A percentile compares a stretch with the other conserved stretches of the same genome.
These are phyloP conservation scores for Tylopilus plumbeoviolaceoides DNA, from an alignment of 768 basidiomycete genomes.

Conservation along the genomic window DNA sequence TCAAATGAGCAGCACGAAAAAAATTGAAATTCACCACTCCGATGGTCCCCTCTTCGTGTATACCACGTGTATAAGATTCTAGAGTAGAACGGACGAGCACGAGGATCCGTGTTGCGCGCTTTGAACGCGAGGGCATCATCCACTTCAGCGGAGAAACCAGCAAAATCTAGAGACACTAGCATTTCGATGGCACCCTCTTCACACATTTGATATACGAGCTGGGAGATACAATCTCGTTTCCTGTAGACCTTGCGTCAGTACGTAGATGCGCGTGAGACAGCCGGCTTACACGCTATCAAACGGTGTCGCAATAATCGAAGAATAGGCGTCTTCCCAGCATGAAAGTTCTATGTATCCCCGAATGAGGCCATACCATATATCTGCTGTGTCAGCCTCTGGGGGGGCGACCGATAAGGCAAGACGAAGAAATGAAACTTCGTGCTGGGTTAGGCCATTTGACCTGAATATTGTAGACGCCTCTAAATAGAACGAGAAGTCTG, in stretches of 20 bases:
- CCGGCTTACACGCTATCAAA: constrained; percentile 72
- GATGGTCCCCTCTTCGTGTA: constrained; percentile 80
- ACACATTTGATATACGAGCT: constrained; percentile 89
- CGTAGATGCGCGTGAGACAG: constrained; percentile 4
- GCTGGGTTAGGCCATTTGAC: constrained; percentile 44
- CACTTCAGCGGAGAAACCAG: constrained; percentile 80
- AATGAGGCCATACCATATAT: constrained; percentile 79
- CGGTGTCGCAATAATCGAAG: constrained; percentile 67
- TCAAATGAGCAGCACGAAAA: constrained; percentile 3
- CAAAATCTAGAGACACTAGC: constrained; percentile 79
- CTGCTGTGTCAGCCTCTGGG: constrained; percentile 47
- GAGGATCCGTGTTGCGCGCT: constrained; percentile 89
- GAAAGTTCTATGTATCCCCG: constrained; percentile 70
- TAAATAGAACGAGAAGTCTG: constrained; percentile 70
- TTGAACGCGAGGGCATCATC: constrained; percentile 89
- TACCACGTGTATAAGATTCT: constrained; percentile 95
- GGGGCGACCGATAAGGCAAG: constrained; percentile 74
- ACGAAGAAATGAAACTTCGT: constrained; percentile 73
- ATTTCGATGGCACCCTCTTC: constrained; percentile 78
- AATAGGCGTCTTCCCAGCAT: constrained; percentile 85
- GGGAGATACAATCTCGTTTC: constrained; percentile 75
- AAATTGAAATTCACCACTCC: constrained; percentile 64
- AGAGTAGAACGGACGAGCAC: constrained; percentile 79
- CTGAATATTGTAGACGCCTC: constrained; percentile 78
- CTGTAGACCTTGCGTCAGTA: constrained; percentile 37